Conservation (phyloP, 805 yeast species). For the Kodamaea fukazawae region DNA sequence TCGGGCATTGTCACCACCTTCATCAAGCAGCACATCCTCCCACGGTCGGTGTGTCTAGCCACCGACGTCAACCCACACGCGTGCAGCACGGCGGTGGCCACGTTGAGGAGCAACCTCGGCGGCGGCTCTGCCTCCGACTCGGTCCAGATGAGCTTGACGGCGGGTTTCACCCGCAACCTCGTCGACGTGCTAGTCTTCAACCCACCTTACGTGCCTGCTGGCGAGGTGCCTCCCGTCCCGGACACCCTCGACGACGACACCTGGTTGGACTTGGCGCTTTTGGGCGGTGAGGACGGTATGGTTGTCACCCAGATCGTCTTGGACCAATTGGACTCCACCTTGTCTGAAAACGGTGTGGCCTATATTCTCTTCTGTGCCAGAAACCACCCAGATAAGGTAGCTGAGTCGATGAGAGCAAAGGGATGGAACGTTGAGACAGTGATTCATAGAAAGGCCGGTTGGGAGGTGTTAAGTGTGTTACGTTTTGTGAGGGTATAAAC, state of each 20-base stretch:
- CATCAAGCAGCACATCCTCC: conserved; percentile 54
- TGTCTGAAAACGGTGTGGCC: conserved; percentile 69
- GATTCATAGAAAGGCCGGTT: conserved; percentile 79
- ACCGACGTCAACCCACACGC: conserved; percentile 84
- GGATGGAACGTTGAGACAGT: conserved; percentile 58
- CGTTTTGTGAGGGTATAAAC: conserved; percentile 42
- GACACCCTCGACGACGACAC: conserved; percentile 40
- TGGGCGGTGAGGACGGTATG: conserved; percentile 94
- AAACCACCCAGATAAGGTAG: conserved; percentile 70
- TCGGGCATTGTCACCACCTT: conserved; percentile 88
- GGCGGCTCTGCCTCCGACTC: conserved; percentile 18
- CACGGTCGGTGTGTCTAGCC: conserved; percentile 54
- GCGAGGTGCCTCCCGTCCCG: conserved; percentile 63
- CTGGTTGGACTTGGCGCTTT: conserved; percentile 88
- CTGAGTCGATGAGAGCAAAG: conserved; percentile 39
- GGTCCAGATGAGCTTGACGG: conserved; percentile 57
- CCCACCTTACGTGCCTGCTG: conserved; percentile 97
- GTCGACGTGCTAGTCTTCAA: conserved; percentile 82
- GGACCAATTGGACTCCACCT: conserved; percentile 46
- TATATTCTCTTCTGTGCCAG: conserved; percentile 90
- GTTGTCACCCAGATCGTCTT: conserved; percentile 68
- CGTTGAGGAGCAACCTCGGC: conserved; percentile 20
- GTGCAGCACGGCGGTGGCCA: conserved; percentile 42
- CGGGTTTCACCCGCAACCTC: conserved; percentile 40
- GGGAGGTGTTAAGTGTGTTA: conserved; percentile 87